Base-by-base conservation (phyloP, 2,329 filamentous ascomycete genomes). In the Clonostachys solani region DNA sequence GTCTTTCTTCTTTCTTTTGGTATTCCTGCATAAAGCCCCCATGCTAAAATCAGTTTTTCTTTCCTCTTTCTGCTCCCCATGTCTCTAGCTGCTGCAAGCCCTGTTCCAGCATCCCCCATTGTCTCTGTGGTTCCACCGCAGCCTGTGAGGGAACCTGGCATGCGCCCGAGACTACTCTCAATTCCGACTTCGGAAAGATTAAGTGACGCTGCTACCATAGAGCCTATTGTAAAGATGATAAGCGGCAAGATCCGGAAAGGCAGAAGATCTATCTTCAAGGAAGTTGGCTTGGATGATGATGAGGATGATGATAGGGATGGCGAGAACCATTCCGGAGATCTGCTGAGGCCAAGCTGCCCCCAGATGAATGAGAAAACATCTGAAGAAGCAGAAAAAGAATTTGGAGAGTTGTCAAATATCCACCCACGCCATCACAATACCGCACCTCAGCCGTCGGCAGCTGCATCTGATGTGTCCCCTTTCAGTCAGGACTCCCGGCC, bases 181-280 rank as follows among this genome's bases (percentile, higher is more conserved):
- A 67, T 69, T 46, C 57, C 68, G 48, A 80, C 76, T 4, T 69
- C 73, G 46, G 74, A 80, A 56, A 73, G 76, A 40, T 60, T 80
- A 36, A 69, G 75, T 51, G 75, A 78, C 56, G 65, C 70, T 49
- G 68, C 68, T n/a, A 57, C 59, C 34, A 61, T 68, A 12, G 53
- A 61, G 45, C 60, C 65, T 12, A 65, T 64, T 42, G 56, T 64
- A 2, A 69, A 74, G 52, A 60, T 64, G 29, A 71, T 72, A 64
- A 58, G 57, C 38, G 65, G 65, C 54, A 76, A 71, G 48, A 71
- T 78, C 43, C 66, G 62, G 50, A 78, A 77, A 56, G 73, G 69
- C 40, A 68, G 76, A 43, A 72, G 65, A 53, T 79, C 76, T 18
- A 63, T 78, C 48, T 80, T 80, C 53, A 76, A 65, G 55, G 77